A percentile compares a stretch with the other conserved stretches of the same genome.
These are phyloP conservation scores for Solanum pimpinellifolium DNA, from an alignment of 257 asterid species.

Conservation along the genomic window DNA sequence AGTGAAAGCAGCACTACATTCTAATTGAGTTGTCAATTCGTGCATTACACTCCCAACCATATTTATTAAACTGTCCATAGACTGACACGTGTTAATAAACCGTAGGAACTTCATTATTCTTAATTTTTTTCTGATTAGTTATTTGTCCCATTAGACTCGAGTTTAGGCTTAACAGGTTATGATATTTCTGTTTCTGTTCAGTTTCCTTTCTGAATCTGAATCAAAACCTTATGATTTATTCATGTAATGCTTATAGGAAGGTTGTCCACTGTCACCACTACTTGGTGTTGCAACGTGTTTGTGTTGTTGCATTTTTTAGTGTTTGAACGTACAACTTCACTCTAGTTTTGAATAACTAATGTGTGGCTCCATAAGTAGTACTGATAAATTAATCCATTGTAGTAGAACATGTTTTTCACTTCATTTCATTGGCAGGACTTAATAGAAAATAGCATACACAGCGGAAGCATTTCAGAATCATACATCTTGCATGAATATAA, in stretches of 20 bases:
- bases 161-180: conserved; percentile 12
- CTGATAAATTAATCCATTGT: not conserved
- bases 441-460: too few relatives aligned
- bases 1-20: conserved; percentile 59
- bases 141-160: conserved; percentile 3
- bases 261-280: not conserved
- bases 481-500: too few relatives aligned
- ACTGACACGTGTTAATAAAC: conserved; percentile 33
- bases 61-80: conserved; percentile 54
- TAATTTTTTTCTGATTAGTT: conserved; percentile 20
- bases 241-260: not conserved
- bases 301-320: not conserved
- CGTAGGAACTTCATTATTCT: conserved; percentile 21
- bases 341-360: not conserved
- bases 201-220: not conserved
- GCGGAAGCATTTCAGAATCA: too few relatives aligned
- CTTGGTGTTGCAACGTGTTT: not conserved
- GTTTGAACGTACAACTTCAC: not conserved
- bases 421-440: not conserved
- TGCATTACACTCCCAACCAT: not conserved
- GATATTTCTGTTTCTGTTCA: not conserved
- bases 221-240: not conserved
- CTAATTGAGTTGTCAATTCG: conserved; percentile 19
- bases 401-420: not conserved
- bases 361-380: not conserved